These are phyloP conservation scores for Piloderma croceum DNA, from an alignment of 768 basidiomycete species.

Conservation along the genomic window DNA sequence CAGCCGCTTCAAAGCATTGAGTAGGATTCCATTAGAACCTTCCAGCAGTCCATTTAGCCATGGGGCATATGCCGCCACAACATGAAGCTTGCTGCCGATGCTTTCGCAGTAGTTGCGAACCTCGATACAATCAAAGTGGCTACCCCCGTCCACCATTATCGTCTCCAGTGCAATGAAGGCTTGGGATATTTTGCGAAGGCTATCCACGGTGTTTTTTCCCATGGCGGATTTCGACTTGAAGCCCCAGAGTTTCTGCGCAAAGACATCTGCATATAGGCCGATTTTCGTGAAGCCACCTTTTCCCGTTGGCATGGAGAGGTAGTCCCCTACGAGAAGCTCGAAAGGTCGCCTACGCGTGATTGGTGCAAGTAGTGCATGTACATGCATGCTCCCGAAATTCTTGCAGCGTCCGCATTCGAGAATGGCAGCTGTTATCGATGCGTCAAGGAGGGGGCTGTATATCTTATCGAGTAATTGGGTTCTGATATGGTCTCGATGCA, in stretches of 20 bases:
- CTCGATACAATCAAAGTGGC: conserved; percentile 17
- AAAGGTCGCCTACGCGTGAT: conserved; percentile 33
- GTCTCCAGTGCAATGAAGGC: conserved; percentile 8
- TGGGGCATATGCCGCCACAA: conserved; percentile 15
- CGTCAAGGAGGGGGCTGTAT: too few relatives aligned
- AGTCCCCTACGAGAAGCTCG: conserved; percentile 31
- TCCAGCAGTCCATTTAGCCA: too few relatives aligned
- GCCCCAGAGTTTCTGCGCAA: conserved; percentile 11
- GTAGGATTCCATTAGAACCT: too few relatives aligned
- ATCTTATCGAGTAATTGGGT: too few relatives aligned
- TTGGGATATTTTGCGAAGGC: conserved; percentile 15
- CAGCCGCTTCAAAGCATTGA: conserved; percentile 13
- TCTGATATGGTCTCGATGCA: too few relatives aligned
- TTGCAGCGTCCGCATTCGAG: too few relatives aligned
- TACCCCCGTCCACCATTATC: conserved; percentile 21
- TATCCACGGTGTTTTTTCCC: too few relatives aligned
- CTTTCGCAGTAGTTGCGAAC: conserved; percentile 13
- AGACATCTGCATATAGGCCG: conserved; percentile 15
- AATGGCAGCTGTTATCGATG: too few relatives aligned
- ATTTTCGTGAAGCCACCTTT: too few relatives aligned
- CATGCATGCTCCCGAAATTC: too few relatives aligned
- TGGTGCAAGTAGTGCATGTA: conserved; percentile 30
- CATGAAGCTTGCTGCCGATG: conserved; percentile 11
- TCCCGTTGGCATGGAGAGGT: conserved; percentile 22
- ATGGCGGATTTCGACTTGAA: too few relatives aligned